Evolutionary conservation across 805 yeast species (phyloP).

Genomic region (Lipomyces sp.): DNA sequence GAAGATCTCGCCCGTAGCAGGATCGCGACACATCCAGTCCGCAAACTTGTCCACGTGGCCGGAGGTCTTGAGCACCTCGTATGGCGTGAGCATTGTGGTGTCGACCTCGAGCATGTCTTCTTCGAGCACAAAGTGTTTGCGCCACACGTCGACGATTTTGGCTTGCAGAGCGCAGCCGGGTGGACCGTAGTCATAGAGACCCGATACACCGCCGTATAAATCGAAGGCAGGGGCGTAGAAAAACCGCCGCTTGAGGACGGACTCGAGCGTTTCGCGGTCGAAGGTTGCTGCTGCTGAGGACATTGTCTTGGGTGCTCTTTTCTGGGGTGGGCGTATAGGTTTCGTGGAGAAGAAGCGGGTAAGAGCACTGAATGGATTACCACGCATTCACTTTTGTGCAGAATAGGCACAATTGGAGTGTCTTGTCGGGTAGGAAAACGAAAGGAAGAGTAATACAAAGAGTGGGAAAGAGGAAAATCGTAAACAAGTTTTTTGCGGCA

Average conservation of each 20-base stretch:
- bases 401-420: too few relatives aligned
- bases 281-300: constrained; percentile 46
- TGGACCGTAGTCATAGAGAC: constrained; percentile 97
- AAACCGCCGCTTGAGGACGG: constrained; percentile 89
- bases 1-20: constrained; percentile 94
- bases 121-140: constrained; percentile 94
- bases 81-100: constrained; percentile 95
- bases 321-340: neutral
- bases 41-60: constrained; percentile 99
- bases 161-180: constrained; percentile 99
- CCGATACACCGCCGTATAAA: constrained; percentile 97
- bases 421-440: too few relatives aligned
- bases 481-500: neutral
- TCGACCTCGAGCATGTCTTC: constrained; percentile 99
- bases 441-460: too few relatives aligned
- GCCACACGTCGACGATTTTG: constrained; percentile 90
- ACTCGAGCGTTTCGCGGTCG: constrained; percentile 83
- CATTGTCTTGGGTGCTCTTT: neutral
- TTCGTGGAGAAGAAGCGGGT: neutral
- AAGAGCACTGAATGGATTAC: too few relatives aligned
- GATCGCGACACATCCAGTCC: constrained; percentile 98
- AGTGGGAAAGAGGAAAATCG: too few relatives aligned
- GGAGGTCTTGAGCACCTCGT: constrained; percentile 95
- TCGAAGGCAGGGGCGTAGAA: constrained; percentile 98
- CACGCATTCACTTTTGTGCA: too few relatives aligned